Evolutionary conservation across 2,329 filamentous ascomycete genomes (phyloP), one percentile per base, ranked within the genome.

Genomic region (Exophiala dermatitidis): DNA sequence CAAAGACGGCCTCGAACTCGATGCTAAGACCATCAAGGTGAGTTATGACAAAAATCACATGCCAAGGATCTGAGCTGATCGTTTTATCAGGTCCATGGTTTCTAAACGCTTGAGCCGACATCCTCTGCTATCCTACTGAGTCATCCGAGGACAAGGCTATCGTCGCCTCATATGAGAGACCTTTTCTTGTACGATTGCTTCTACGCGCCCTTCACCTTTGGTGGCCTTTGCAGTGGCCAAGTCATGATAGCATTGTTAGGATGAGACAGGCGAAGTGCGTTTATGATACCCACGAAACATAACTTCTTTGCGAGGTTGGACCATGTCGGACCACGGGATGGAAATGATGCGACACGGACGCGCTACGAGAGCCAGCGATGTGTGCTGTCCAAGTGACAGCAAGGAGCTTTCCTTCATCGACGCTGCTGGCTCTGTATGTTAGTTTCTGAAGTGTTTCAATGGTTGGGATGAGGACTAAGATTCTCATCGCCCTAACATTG

Each of bases 1-100:
- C 78, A 89, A 90, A 75, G 88, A 90, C 70, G 91, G 91, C 68
- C 82, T 97, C 68, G 89, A 88, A 74, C 85, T 96, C 71, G 89
- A 96, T 76, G 80, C 84, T 74, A 95, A 96, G 83, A 94, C 86
- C 76, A 95, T 97, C 78, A 96, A 97, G 82, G 88, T 91, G 43
- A 32, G 43, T 36, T 69, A 57, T 8, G 5, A 5, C 8, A 4
- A 12, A 10, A 41, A 31, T 26, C 34, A 3, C 19, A 3, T 36
- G 26, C 32, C 30, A 26, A 4, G 9, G 28, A n/a, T 4, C 8
- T 41, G 38, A 28, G 26, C 58, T 56, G 49, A 45, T 37, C 9
- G 4, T 7, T 44, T 12, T 26, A 30, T 54, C 19, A 74, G 72
- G 74, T 77, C 69, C 74, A 77, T 65, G 74, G 74, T 59, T 77